These are phyloP conservation scores for Nothopassalora personata DNA, from an alignment of 2,329 filamentous ascomycete species.

Conservation along the genomic window DNA sequence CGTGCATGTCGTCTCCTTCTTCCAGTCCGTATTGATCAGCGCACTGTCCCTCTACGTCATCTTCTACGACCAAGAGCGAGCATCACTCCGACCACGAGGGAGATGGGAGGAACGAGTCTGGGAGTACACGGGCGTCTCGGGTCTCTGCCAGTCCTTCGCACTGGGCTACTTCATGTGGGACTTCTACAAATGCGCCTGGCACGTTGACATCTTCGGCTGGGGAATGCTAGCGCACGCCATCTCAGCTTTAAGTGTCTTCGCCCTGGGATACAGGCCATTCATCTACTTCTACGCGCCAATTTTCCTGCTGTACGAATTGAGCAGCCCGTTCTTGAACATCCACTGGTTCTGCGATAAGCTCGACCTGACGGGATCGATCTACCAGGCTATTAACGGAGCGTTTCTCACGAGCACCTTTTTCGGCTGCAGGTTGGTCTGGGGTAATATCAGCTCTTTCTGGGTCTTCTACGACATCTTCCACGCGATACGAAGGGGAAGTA, in stretches of 20 bases:
- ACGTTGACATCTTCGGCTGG: constrained; percentile 67
- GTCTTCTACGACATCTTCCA: constrained; percentile 66
- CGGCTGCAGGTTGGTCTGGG: constrained; percentile 70
- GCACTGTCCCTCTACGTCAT: constrained; percentile 69
- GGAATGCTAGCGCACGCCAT: constrained; percentile 73
- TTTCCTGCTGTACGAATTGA: constrained; percentile 85
- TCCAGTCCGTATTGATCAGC: constrained; percentile 71
- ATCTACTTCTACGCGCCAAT: constrained; percentile 75
- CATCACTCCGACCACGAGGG: constrained; percentile 45
- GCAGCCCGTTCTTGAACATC: constrained; percentile 77
- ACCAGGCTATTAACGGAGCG: constrained; percentile 74
- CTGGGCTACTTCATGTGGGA: constrained; percentile 85
- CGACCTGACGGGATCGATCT: constrained; percentile 66
- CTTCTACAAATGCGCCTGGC: constrained; percentile 60
- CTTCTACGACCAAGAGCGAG: constrained; percentile 61
- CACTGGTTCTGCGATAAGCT: constrained; percentile 93
- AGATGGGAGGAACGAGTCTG: constrained; percentile 60
- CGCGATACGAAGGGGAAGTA: constrained; percentile 31
- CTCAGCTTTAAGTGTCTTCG: constrained; percentile 67
- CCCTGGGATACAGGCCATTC: constrained; percentile 74
- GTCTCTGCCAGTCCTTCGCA: constrained; percentile 70
- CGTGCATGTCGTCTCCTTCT: constrained; percentile 76
- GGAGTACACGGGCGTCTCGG: constrained; percentile 68
- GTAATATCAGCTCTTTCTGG: constrained; percentile 60
- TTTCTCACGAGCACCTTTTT: constrained; percentile 69